Evolutionary conservation across 176 grass and related monocot species (phyloP), one percentile per base, ranked within the genome.

Genomic region (Musa acuminata): DNA sequence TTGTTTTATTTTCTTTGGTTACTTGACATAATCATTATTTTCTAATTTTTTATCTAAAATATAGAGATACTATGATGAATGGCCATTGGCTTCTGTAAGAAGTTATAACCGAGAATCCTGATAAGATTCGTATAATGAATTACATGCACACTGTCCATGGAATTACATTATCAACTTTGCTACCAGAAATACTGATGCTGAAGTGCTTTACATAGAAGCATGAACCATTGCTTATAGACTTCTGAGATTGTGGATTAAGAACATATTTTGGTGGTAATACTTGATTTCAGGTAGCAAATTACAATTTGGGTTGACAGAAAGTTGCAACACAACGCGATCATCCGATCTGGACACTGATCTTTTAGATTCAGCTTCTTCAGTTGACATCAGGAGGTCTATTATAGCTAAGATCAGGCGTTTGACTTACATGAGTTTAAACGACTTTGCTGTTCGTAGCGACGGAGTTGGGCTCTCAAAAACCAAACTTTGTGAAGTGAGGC

Each of bases 401-500:
- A 49, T 22, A n/a, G 10, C 82, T 19, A 87, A 53, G 24, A 82
- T 75, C 4, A 9, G 62, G 59, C 73, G 72, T 57, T 17, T 67
- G 1, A 5, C 63, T 13, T 29, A 55, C 16, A n/a, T 64, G 81
- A 85, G 52, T 48, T 64, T 51, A 69, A 59, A 70, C 0, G 20
- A 26, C 19, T 19, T 49, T 71, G 63, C 1, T 22, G 19, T 3
- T 1, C 55, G 27, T 16, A 62, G 69, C 7, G 26, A 49, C 53
- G 49, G 64, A 73, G 2, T 52, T 64, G 55, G 17, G 21, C 24
- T 72, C 26, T 84, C 86, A 48, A 67, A 78, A 35, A 74, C 52
- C 60, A 80, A 83, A 78, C 26, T 55, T 49, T 55, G 7, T 19
- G 67, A 53, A 35, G 14, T 23, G 71, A 76, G 13, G 51, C 69